Percentiles rank a stretch among this genome's conserved stretches.
phyloP scores from a whole-genome alignment of 2,329 filamentous ascomycete genomes.

The Ceratocystiopsis minuta region DNA sequence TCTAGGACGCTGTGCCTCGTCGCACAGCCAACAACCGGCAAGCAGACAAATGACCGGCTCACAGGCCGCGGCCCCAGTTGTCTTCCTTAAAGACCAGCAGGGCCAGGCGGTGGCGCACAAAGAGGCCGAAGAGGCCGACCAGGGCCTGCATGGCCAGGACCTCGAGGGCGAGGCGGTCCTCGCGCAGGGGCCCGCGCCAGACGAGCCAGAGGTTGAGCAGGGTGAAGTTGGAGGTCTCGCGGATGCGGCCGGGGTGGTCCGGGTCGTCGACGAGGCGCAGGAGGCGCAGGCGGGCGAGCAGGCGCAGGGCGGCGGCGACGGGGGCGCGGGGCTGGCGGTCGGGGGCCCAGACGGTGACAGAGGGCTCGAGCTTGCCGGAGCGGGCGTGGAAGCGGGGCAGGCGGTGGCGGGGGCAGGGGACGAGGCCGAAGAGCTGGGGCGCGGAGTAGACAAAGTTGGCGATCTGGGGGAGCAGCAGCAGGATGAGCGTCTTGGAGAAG shows the following conservation, averaged over 20 bases:
- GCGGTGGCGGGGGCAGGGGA: constrained; percentile 85
- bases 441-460: constrained; percentile 93
- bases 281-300: constrained; percentile 51
- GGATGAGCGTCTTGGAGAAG: constrained; percentile 89
- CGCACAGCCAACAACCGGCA: too few relatives aligned
- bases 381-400: constrained; percentile 75
- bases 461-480: constrained; percentile 82
- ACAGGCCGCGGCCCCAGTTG: constrained; percentile 30
- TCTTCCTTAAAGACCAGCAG: constrained; percentile 80
- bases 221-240: constrained; percentile 77
- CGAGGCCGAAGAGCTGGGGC: constrained; percentile 75
- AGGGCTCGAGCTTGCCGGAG: constrained; percentile 73
- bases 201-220: constrained; percentile 92
- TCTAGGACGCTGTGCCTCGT: too few relatives aligned
- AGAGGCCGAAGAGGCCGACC: constrained; percentile 65
- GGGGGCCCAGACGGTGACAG: constrained; percentile 55
- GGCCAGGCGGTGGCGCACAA: constrained; percentile 71
- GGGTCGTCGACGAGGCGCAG: constrained; percentile 50
- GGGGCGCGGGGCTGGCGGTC: constrained; percentile 49
- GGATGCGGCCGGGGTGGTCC: constrained; percentile 49
- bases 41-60: too few relatives aligned
- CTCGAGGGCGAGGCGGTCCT: constrained; percentile 66
- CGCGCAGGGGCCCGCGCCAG: constrained; percentile 79
- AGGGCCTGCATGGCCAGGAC: constrained; percentile 61
- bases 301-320: constrained; percentile 44